Percentiles rank a stretch among this genome's conserved stretches.
Evolutionary conservation across 2,329 filamentous ascomycete genomes (phyloP).

Genomic region (Aspergillus sergii): DNA sequence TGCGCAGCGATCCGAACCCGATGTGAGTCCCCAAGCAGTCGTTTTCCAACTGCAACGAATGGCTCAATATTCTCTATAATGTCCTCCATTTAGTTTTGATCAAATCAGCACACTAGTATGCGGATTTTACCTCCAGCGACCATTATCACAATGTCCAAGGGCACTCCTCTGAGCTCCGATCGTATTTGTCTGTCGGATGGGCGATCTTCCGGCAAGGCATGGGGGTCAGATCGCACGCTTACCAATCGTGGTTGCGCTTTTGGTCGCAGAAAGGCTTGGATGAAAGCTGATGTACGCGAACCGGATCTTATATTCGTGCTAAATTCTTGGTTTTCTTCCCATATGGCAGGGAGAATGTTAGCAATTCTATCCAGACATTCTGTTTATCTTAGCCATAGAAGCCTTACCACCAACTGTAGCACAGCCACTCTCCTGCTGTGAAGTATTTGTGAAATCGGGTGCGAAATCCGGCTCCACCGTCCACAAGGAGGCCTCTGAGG

Average conservation of each 20-base stretch:
- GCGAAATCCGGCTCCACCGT: not conserved
- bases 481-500: not conserved
- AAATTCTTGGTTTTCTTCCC: not conserved
- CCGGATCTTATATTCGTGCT: not conserved
- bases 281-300: not conserved
- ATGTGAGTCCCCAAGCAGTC: not conserved
- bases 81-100: not conserved
- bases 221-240: not conserved
- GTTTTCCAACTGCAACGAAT: not conserved
- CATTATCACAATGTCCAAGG: not conserved
- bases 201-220: not conserved
- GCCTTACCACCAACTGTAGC: not conserved
- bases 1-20: not conserved
- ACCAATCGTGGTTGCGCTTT: not conserved
- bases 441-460: not conserved
- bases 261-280: not conserved
- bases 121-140: not conserved
- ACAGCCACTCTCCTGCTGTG: not conserved
- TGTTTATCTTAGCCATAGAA: not conserved
- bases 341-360: not conserved
- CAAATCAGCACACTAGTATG: not conserved
- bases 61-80: not conserved
- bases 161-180: not conserved
- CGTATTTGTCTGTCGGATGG: not conserved
- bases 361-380: not conserved